Evolutionary conservation across 1,139 yeast species (phyloP), one percentile per base, ranked within the genome.

Genomic region (Blastobotrys indianensis): DNA sequence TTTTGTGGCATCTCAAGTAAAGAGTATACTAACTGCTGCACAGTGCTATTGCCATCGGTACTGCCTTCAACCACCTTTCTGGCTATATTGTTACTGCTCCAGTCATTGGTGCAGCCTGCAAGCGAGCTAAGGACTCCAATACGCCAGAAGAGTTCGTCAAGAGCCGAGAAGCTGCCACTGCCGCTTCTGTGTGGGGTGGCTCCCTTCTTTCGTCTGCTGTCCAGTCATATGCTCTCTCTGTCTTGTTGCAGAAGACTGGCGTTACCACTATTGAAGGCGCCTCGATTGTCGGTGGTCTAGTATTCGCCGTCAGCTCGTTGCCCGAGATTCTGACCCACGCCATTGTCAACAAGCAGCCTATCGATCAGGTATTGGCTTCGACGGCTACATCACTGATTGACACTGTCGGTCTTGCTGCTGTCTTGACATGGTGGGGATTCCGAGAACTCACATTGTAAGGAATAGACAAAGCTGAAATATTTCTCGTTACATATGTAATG

Each of bases 211-310:
- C 68, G 20, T 60, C 72, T 17, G 65, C 60, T 16, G 43, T 58
- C 44, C 73, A 68, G 60, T 60, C 74, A n/a, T 70, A 70, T 54
- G 72, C 71, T 17, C 63, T 68, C 36, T 59, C 68, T 15, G 71
- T 70, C 15, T 57, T 70, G 36, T 57, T 70, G 45, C 64, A 67
- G 56, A 54, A 68, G 42, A 62, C 72, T 37, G 70, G 69, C 45
- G 65, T 68, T 39, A 52, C 60, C 54, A 57, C 62, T 43, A 62
- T 64, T 58, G 63, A 67, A 61, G 72, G 70, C 29, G 72, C 74
- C 23, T 58, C 68, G 44, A 63, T 63, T 48, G 54, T 70, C 37
- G 74, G 74, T 32, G 54, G 64, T 20, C 55, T 70, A 37, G 60
- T 70, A 45, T 68, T 69, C 49, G 64, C 70, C 43, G 60, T 65